These are phyloP conservation scores for Pigoraptor vietnamica DNA, from an alignment of 78 protist species.

Conservation along the genomic window DNA sequence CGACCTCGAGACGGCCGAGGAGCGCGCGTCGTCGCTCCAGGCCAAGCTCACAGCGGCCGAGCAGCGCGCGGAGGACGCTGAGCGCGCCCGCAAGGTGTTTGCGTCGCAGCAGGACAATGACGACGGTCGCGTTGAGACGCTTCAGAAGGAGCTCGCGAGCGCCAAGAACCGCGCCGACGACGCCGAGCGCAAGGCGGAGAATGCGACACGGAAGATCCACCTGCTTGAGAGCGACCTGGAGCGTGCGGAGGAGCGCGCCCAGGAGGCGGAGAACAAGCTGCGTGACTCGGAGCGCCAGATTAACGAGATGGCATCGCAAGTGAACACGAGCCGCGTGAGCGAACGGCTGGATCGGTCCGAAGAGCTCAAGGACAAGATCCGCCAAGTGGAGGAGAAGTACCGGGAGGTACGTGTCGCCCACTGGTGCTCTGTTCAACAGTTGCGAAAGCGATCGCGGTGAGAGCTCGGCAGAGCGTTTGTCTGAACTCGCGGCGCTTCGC, in stretches of 20 bases:
- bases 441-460: no score
- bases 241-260: conserved; percentile 6
- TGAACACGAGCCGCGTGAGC: neutral
- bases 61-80: neutral
- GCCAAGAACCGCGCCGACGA: neutral
- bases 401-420: neutral
- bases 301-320: neutral
- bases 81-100: neutral
- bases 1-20: conserved; percentile 4
- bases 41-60: neutral
- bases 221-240: conserved; percentile 9
- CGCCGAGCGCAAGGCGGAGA: neutral
- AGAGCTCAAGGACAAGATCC: neutral
- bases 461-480: no score
- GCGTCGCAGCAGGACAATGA: neutral
- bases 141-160: neutral
- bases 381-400: neutral
- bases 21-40: neutral
- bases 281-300: neutral
- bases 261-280: neutral
- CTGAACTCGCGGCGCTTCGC: no score
- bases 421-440: neutral
- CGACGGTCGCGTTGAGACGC: neutral
- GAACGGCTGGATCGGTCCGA: neutral
- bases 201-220: neutral